Evolutionary conservation across 2,329 filamentous ascomycete species (phyloP).

Genomic region (Sarocladium brachiariae): DNA sequence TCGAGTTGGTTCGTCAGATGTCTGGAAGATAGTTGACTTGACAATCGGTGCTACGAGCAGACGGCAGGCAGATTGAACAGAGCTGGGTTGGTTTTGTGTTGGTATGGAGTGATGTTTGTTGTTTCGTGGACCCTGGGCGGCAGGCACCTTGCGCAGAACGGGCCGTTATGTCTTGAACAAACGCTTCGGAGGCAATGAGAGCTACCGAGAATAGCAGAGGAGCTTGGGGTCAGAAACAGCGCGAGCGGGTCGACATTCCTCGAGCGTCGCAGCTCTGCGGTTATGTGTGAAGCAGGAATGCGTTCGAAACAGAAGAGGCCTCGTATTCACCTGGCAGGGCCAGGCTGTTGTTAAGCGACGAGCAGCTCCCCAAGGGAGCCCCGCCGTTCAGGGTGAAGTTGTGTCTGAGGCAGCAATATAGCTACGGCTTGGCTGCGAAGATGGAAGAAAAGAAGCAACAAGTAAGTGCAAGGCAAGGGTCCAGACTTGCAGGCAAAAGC

Average conservation of each 20-base stretch:
- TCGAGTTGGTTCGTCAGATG: background rate
- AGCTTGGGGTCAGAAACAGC: background rate
- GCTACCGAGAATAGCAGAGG: conserved; percentile 3
- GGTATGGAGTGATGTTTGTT: background rate
- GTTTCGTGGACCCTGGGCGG: background rate
- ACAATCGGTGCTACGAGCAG: background rate
- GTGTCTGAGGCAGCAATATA: conserved; percentile 1
- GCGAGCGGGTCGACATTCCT: conserved; percentile 7
- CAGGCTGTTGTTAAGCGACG: too few species aligned
- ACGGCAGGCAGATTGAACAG: background rate
- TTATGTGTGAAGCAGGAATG: conserved; percentile 5
- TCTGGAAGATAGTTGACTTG: background rate
- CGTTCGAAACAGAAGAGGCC: conserved; percentile 7
- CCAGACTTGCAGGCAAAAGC: background rate
- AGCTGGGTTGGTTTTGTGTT: background rate
- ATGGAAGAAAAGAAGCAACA: background rate
- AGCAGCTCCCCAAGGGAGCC: background rate
- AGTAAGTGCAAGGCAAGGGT: conserved; percentile 2
- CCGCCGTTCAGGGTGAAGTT: background rate
- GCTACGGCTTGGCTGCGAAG: background rate
- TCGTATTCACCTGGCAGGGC: conserved; percentile 8
- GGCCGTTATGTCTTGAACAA: background rate
- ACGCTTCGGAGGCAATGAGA: background rate
- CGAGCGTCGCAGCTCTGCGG: conserved; percentile 5
- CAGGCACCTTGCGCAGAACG: background rate